Evolutionary conservation across 2,329 filamentous ascomycete genomes (phyloP).

Genomic region (Colletotrichum cereale): DNA sequence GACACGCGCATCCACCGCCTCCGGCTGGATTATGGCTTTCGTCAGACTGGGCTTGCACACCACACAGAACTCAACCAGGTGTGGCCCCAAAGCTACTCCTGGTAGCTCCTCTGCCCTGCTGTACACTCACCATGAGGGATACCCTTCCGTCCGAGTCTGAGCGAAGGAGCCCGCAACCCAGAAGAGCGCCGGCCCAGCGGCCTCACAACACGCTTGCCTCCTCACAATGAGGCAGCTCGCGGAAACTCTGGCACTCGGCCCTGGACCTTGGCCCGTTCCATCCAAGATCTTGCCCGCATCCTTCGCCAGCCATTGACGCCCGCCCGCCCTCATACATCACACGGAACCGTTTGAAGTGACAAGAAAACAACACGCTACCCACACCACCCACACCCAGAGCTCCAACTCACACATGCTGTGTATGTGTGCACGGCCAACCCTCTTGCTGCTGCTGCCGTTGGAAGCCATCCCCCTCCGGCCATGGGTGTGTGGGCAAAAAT

Average conservation of each 20-base stretch:
- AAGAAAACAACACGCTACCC: slow-evolving; percentile 2
- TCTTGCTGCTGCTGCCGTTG: slow-evolving; percentile 21
- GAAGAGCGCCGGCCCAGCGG: too few relatives aligned
- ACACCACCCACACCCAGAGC: slow-evolving; percentile 17
- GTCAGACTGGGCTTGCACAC: slow-evolving; percentile 23
- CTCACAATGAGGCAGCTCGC: background rate
- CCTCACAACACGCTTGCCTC: slow-evolving; percentile 4
- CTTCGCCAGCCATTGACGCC: slow-evolving; percentile 15
- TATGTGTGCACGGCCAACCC: background rate
- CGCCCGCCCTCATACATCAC: background rate
- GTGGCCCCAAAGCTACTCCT: slow-evolving; percentile 12
- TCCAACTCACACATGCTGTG: slow-evolving; percentile 14
- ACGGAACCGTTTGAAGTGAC: background rate
- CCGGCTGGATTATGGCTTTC: slow-evolving; percentile 5
- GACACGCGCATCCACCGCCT: slow-evolving; percentile 22
- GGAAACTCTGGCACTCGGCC: slow-evolving; percentile 1
- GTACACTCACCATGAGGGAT: background rate
- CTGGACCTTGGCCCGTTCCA: slow-evolving; percentile 12
- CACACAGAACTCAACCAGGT: slow-evolving; percentile 7
- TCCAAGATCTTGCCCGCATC: background rate
- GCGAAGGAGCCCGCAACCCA: background rate
- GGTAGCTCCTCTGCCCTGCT: background rate
- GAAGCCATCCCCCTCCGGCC: background rate
- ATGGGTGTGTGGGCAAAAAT: slow-evolving; percentile 29
- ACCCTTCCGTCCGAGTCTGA: background rate